Evolutionary conservation across 2,329 filamentous ascomycete species (phyloP).

Genomic region (Aureobasidium sp.): DNA sequence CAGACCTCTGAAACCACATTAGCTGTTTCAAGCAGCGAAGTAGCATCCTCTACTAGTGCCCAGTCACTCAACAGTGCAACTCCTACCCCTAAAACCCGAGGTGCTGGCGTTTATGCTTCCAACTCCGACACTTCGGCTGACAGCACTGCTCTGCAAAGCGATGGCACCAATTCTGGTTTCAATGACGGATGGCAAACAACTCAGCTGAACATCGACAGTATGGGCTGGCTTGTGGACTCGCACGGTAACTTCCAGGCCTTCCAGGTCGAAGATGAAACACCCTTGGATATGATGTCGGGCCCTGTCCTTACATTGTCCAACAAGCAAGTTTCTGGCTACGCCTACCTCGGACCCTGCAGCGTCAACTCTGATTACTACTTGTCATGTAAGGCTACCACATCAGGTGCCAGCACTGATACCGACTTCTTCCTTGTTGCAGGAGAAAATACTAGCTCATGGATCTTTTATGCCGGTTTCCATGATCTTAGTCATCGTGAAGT

Average conservation of each 20-base stretch:
- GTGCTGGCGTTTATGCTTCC: slow-evolving; percentile 6
- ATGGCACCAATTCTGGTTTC: slow-evolving; percentile 7
- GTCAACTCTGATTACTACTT: not conserved
- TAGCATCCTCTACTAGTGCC: not conserved
- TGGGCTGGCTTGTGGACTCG: not conserved
- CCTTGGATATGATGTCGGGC: slow-evolving; percentile 3
- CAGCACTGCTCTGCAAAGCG: slow-evolving; percentile 6
- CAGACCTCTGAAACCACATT: not conserved
- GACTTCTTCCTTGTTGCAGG: slow-evolving; percentile 9
- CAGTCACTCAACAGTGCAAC: not conserved
- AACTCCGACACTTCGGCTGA: slow-evolving; percentile 5
- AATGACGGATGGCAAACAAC: not conserved
- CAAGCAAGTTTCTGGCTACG: not conserved
- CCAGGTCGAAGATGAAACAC: not conserved
- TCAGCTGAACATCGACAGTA: not conserved
- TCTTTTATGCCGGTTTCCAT: slow-evolving; percentile 14
- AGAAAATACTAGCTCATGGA: not conserved
- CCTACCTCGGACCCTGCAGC: slow-evolving; percentile 2
- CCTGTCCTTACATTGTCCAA: not conserved
- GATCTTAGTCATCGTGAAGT: not conserved
- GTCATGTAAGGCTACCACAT: not conserved
- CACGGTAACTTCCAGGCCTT: not conserved
- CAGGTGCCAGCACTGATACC: not conserved
- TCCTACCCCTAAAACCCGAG: not conserved
- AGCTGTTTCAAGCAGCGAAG: not conserved